Conservation (phyloP, 2,329 filamentous ascomycete genomes). For the Fusarium hainanense region DNA sequence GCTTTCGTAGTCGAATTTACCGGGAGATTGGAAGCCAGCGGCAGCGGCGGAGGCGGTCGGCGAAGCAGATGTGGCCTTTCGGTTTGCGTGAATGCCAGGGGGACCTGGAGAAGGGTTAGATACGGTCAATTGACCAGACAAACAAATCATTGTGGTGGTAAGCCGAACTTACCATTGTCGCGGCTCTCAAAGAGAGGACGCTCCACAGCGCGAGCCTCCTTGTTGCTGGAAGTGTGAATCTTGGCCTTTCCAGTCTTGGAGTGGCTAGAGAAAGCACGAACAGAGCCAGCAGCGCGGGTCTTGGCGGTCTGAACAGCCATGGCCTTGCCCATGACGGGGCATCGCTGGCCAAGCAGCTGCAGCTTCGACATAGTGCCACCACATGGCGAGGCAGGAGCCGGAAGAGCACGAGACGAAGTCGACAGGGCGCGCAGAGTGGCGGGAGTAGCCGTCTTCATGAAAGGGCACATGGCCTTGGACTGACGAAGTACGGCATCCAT, state of each 20-base stretch:
- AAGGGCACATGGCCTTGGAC: constrained; percentile 96
- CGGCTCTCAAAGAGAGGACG: constrained; percentile 60
- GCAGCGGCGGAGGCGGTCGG: constrained; percentile 40
- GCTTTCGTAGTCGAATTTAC: constrained; percentile 87
- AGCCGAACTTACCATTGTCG: constrained; percentile 60
- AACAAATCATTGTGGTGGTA: background rate
- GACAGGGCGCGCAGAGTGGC: constrained; percentile 91
- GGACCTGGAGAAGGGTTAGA: constrained; percentile 36
- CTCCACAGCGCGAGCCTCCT: constrained; percentile 83
- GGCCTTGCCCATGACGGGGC: constrained; percentile 98
- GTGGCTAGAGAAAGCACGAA: constrained; percentile 63
- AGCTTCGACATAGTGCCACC: constrained; percentile 97
- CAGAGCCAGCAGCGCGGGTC: constrained; percentile 60
- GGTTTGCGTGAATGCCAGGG: constrained; percentile 37
- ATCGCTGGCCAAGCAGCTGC: constrained; percentile 92
- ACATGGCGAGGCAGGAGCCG: constrained; percentile 68
- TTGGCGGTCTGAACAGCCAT: constrained; percentile 84
- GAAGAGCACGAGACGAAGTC: constrained; percentile 67
- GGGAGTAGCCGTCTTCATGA: constrained; percentile 93
- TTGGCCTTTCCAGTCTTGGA: constrained; percentile 72
- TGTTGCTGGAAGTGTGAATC: constrained; percentile 82
- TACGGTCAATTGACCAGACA: background rate
- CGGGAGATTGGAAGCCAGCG: constrained; percentile 48
- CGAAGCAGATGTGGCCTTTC: constrained; percentile 41
- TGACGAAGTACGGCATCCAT: constrained; percentile 98